phyloP scores from a whole-genome alignment of 176 grass and related monocot species.

The Oryza glumipatula region DNA sequence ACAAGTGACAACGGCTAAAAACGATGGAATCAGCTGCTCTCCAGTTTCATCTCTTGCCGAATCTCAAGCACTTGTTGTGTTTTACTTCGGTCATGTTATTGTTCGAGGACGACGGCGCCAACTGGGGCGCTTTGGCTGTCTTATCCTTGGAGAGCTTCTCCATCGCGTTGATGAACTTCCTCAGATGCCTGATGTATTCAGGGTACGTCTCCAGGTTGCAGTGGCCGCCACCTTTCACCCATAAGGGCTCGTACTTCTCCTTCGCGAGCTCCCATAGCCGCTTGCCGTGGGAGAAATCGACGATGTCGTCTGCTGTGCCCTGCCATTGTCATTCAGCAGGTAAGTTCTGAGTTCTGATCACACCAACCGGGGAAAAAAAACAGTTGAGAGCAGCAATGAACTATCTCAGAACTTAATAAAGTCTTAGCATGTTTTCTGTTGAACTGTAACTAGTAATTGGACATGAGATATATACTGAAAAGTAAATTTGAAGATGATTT shows the following conservation, averaged over 20 bases:
- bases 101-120: constrained; percentile 27
- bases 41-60: constrained; percentile 58
- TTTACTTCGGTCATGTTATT: constrained; percentile 63
- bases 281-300: constrained; percentile 89
- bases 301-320: constrained; percentile 91
- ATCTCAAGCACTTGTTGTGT: constrained; percentile 87
- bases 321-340: constrained; percentile 28
- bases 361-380: neutral
- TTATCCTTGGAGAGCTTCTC: constrained; percentile 65
- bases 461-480: neutral
- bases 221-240: constrained; percentile 89
- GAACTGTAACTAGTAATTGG: neutral
- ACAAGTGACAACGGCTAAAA: neutral
- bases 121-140: constrained; percentile 31
- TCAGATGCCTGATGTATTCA: constrained; percentile 86
- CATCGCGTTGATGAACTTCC: constrained; percentile 83
- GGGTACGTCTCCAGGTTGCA: constrained; percentile 95
- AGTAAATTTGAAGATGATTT: neutral
- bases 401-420: neutral
- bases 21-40: neutral
- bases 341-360: neutral
- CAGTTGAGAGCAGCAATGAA: neutral
- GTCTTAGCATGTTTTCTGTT: neutral
- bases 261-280: constrained; percentile 86
- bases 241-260: constrained; percentile 91